These are phyloP conservation scores for Fraxinus greggii DNA, from an alignment of 305 asterid genomes.

Conservation along the genomic window DNA sequence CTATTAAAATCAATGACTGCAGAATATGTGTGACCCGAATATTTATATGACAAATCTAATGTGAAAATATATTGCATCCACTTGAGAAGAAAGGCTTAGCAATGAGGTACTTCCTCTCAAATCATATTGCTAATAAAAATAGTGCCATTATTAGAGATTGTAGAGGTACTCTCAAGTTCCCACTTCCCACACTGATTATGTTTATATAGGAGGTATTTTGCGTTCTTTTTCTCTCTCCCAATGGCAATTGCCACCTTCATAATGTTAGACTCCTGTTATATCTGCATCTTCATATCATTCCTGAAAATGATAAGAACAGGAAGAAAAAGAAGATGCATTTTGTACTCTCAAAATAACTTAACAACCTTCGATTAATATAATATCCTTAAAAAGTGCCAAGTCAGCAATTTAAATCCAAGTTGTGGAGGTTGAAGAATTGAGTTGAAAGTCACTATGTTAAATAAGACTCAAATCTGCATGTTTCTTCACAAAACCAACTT, in stretches of 20 bases:
- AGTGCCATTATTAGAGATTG: not conserved
- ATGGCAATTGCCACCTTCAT: not conserved
- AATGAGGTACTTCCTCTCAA: slow-evolving; percentile 14
- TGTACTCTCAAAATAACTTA: not conserved
- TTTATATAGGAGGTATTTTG: not conserved
- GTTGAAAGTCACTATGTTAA: not conserved
- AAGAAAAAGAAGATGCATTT: not conserved
- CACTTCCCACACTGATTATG: not conserved
- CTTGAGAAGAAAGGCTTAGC: slow-evolving; percentile 21
- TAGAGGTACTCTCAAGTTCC: not conserved
- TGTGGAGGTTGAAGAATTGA: not conserved
- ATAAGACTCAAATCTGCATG: not conserved
- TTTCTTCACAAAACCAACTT: not conserved
- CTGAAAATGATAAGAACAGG: not conserved
- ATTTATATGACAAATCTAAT: slow-evolving; percentile 10
- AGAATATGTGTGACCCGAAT: slow-evolving; percentile 11
- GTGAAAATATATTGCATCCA: slow-evolving; percentile 12
- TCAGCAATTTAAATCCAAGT: not conserved
- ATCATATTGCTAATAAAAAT: not conserved
- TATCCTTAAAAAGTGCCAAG: not conserved
- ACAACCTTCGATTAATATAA: not conserved
- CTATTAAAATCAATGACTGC: slow-evolving; percentile 7
- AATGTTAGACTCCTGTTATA: not conserved
- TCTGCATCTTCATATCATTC: not conserved
- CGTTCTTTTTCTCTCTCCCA: not conserved